Conservation (phyloP, 768 basidiomycete species). For the Mrakia hoshinonis region DNA sequence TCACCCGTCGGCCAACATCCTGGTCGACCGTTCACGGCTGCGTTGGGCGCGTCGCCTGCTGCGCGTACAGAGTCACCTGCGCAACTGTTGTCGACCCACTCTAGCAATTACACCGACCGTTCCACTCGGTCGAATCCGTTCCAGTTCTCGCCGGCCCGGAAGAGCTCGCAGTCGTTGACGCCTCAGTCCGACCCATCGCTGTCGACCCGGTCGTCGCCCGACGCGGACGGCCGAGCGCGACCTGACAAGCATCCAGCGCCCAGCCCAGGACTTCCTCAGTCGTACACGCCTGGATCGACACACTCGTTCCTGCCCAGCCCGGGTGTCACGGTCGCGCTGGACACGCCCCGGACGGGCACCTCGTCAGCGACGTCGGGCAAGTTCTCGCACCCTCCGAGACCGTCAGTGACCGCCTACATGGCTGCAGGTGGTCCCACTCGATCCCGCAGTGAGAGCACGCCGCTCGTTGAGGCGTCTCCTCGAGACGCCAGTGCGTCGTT, state of each 20-base stretch:
- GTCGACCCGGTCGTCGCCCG: not conserved
- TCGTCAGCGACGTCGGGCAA: not conserved
- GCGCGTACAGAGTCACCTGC: not conserved
- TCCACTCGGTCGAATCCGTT: not conserved
- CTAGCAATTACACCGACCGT: not conserved
- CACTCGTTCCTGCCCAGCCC: not conserved
- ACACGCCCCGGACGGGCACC: not conserved
- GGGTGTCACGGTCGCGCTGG: not conserved
- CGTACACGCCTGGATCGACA: not conserved
- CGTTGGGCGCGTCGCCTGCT: not conserved
- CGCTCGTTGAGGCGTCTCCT: not conserved
- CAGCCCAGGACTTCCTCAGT: not conserved
- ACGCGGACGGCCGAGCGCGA: not conserved
- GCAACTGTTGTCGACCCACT: not conserved
- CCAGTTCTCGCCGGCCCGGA: not conserved
- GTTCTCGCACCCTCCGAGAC: slow-evolving; percentile 8
- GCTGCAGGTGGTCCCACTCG: not conserved
- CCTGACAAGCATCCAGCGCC: not conserved
- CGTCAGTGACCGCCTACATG: not conserved
- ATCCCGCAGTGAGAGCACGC: slow-evolving; percentile 1
- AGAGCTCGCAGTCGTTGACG: not conserved
- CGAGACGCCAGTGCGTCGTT: not conserved
- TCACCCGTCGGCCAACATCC: not conserved
- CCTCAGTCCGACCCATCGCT: not conserved
- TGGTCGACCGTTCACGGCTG: not conserved